A percentile compares a stretch with the other conserved stretches of the same genome.
These are phyloP conservation scores for Geranomyces michiganensis DNA, from an alignment of 192 early-diverging fungal species.

Conservation along the genomic window DNA sequence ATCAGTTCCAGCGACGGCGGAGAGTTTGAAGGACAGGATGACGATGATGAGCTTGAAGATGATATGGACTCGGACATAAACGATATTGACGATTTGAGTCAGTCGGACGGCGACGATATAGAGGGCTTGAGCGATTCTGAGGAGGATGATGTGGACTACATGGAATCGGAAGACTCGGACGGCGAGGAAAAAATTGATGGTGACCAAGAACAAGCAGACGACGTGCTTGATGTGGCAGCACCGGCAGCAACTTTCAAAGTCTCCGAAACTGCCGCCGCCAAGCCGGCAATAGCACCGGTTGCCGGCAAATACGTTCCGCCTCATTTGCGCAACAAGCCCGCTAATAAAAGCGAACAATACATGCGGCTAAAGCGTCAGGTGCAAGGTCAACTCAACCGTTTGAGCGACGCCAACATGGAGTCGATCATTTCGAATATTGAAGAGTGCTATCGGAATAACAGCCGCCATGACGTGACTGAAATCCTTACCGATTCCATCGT, in stretches of 20 bases:
- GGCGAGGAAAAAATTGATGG: conserved; percentile 16
- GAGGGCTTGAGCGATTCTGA: conserved; percentile 28
- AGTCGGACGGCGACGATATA: conserved; percentile 36
- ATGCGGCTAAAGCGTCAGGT: conserved; percentile 75
- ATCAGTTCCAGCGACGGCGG: not conserved
- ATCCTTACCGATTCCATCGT: conserved; percentile 79
- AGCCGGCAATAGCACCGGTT: not conserved
- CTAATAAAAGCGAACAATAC: conserved; percentile 67
- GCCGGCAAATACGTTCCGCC: conserved; percentile 86
- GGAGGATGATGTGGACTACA: not conserved
- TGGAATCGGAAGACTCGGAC: conserved; percentile 29
- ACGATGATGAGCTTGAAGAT: conserved; percentile 34
- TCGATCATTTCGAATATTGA: conserved; percentile 82
- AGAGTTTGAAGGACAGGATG: conserved; percentile 30
- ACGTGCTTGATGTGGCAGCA: conserved; percentile 23
- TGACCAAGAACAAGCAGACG: too few species aligned
- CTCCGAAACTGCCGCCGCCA: too few species aligned
- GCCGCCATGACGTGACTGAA: conserved; percentile 80
- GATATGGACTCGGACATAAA: not conserved
- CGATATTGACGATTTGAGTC: conserved; percentile 4
- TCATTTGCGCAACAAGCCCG: conserved; percentile 36
- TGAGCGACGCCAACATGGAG: conserved; percentile 92
- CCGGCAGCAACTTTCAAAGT: not conserved
- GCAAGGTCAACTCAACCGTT: conserved; percentile 85
- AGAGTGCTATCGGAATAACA: conserved; percentile 69